phyloP scores from a whole-genome alignment of 2,329 filamentous ascomycete species.

The Apiospora saccharicola region DNA sequence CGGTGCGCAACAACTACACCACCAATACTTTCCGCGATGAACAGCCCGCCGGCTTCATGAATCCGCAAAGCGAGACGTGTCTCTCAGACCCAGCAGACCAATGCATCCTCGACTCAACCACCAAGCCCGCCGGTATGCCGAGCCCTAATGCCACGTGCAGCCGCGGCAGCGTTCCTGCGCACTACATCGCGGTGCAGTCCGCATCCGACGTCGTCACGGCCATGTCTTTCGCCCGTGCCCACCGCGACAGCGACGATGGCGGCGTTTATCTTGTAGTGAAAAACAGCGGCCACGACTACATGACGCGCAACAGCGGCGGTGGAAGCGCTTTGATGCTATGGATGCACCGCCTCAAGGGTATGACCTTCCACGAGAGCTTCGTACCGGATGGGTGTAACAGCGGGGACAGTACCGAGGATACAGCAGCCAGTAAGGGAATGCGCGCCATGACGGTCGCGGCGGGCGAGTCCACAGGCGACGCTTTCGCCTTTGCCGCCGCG shows the following conservation, averaged over 20 bases:
- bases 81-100: conserved; percentile 37
- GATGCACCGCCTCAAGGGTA: conserved; percentile 38
- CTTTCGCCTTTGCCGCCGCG: conserved; percentile 36
- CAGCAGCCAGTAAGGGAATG: not conserved
- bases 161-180: conserved; percentile 38
- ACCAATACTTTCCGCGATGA: conserved; percentile 35
- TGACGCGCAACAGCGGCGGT: conserved; percentile 41
- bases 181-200: conserved; percentile 34
- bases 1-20: conserved; percentile 38
- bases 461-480: conserved; percentile 39
- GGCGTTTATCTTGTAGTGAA: conserved; percentile 40
- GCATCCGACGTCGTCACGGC: conserved; percentile 33
- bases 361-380: conserved; percentile 35
- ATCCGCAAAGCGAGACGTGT: conserved; percentile 40
- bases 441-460: conserved; percentile 40
- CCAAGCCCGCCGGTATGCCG: conserved; percentile 32
- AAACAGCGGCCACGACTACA: conserved; percentile 45
- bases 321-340: conserved; percentile 37
- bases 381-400: conserved; percentile 33
- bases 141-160: conserved; percentile 34
- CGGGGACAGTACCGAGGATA: no score
- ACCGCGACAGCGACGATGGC: conserved; percentile 20
- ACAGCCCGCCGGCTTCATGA: conserved; percentile 37
- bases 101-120: conserved; percentile 37
- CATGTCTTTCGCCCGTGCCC: conserved; percentile 34